A percentile compares a stretch with the other conserved stretches of the same genome.
phyloP scores from a whole-genome alignment of 2,329 filamentous ascomycete species.

The Leptodontidium sp. region DNA sequence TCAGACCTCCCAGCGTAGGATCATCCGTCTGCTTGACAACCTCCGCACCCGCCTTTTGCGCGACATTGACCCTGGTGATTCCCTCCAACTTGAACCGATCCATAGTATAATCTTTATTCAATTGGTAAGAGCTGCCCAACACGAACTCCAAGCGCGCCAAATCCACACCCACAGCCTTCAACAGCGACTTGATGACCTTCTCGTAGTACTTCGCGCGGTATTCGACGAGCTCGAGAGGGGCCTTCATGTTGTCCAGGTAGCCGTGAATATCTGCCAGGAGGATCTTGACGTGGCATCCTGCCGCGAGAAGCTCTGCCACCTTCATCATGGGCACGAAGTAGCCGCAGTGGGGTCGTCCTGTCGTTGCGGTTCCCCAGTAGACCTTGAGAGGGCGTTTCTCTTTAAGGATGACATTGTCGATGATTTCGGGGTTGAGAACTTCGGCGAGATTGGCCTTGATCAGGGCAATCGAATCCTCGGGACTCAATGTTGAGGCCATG shows the following conservation, averaged over 20 bases:
- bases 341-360: slow-evolving; percentile 83
- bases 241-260: slow-evolving; percentile 85
- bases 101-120: slow-evolving; percentile 78
- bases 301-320: slow-evolving; percentile 85
- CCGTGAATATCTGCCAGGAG: slow-evolving; percentile 79
- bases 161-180: slow-evolving; percentile 74
- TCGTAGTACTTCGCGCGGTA: slow-evolving; percentile 86
- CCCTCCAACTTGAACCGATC: slow-evolving; percentile 79
- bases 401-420: slow-evolving; percentile 73
- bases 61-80: slow-evolving; percentile 51
- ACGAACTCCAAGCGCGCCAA: slow-evolving; percentile 85
- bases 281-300: slow-evolving; percentile 83
- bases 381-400: slow-evolving; percentile 77
- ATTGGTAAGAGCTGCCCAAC: slow-evolving; percentile 84
- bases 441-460: slow-evolving; percentile 85
- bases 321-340: slow-evolving; percentile 87
- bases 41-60: slow-evolving; percentile 90
- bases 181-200: slow-evolving; percentile 77
- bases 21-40: slow-evolving; percentile 92
- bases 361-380: slow-evolving; percentile 78
- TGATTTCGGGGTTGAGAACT: slow-evolving; percentile 83
- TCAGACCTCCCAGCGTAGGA: slow-evolving; percentile 74
- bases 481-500: slow-evolving; percentile 46
- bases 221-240: slow-evolving; percentile 86
- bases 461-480: slow-evolving; percentile 72